A percentile compares a stretch with the other conserved stretches of the same genome.
phyloP scores from a whole-genome alignment of 495 filamentous ascomycete species.

The Hapsidospora chrysogenum region DNA sequence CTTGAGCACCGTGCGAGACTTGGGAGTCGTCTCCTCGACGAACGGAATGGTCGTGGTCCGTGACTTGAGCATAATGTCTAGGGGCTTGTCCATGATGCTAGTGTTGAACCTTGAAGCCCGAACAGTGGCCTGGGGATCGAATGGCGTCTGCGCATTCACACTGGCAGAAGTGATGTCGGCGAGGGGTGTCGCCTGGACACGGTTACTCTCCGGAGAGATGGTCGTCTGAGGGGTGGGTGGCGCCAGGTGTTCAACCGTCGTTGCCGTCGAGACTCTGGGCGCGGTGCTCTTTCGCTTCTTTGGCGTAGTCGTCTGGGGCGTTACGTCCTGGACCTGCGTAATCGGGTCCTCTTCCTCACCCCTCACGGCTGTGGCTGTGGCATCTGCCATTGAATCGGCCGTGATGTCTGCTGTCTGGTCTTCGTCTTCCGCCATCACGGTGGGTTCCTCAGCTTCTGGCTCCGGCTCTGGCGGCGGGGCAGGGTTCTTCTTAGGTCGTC shows the following conservation, averaged over 20 bases:
- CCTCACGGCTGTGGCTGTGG: neutral
- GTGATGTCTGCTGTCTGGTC: no score
- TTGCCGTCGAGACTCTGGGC: slow-evolving; percentile 21
- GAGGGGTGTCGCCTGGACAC: slow-evolving; percentile 43
- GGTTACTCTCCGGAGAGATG: slow-evolving; percentile 22
- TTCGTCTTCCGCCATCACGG: no score
- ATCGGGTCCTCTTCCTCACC: neutral
- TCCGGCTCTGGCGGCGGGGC: neutral
- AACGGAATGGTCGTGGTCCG: slow-evolving; percentile 49
- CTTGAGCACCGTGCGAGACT: slow-evolving; percentile 76
- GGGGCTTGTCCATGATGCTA: slow-evolving; percentile 67
- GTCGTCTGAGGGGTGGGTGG: slow-evolving; percentile 27
- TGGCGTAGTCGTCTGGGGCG: slow-evolving; percentile 32
- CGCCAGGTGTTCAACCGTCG: slow-evolving; percentile 14
- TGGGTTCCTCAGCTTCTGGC: neutral
- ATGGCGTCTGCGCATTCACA: slow-evolving; percentile 30
- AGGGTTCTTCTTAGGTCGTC: slow-evolving; percentile 14
- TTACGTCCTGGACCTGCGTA: neutral
- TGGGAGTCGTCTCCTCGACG: slow-evolving; percentile 56
- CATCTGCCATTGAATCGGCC: neutral
- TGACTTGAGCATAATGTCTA: slow-evolving; percentile 88
- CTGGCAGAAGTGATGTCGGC: slow-evolving; percentile 68
- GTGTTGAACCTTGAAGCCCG: slow-evolving; percentile 57
- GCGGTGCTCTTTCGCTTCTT: slow-evolving; percentile 56
- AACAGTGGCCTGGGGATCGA: slow-evolving; percentile 11